A percentile compares a stretch with the other conserved stretches of the same genome.
Conservation (phyloP, 768 basidiomycete species). For the Calocera cornea region DNA sequence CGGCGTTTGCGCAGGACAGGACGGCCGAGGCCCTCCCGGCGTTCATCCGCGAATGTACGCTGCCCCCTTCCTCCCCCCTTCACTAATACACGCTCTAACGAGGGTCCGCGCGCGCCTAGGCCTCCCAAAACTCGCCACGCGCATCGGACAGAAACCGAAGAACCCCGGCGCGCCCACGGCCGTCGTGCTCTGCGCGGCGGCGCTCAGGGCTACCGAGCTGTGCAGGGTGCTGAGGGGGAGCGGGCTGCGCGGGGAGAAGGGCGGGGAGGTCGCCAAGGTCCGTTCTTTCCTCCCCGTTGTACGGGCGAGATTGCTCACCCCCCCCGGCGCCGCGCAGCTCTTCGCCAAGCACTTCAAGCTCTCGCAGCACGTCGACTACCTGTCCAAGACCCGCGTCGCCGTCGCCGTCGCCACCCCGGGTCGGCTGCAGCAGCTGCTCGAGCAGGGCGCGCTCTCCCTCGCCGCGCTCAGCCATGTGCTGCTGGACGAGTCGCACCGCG, state of each 20-base stretch:
- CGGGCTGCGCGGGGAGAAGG: conserved; percentile 61
- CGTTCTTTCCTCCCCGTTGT: conserved; percentile 5
- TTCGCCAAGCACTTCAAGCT: conserved; percentile 94
- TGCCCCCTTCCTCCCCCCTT: conserved; percentile 1
- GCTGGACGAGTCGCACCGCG: conserved; percentile 58
- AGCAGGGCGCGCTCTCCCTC: conserved; percentile 51
- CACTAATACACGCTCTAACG: too few relatives aligned
- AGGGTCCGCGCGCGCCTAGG: too few relatives aligned
- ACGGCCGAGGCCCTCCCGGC: conserved; percentile 56
- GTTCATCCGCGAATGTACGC: conserved; percentile 64
- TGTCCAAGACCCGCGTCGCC: conserved; percentile 73
- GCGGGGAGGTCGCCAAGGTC: conserved; percentile 77
- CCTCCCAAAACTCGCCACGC: conserved; percentile 50
- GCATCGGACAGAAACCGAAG: conserved; percentile 64
- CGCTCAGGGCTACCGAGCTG: conserved; percentile 80
- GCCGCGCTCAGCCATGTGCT: conserved; percentile 74
- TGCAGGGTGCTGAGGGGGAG: conserved; percentile 59
- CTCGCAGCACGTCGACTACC: conserved; percentile 69
- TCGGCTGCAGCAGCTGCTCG: conserved; percentile 67
- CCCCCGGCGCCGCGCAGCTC: conserved; percentile 34
- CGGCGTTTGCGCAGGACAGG: conserved; percentile 54
- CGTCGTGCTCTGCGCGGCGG: conserved; percentile 74
- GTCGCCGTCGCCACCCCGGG: conserved; percentile 88
- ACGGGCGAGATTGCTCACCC: not conserved
- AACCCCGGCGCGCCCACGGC: conserved; percentile 73